Conservation (phyloP, 306 rosid species). For the Oxytropis ochrocephala region DNA sequence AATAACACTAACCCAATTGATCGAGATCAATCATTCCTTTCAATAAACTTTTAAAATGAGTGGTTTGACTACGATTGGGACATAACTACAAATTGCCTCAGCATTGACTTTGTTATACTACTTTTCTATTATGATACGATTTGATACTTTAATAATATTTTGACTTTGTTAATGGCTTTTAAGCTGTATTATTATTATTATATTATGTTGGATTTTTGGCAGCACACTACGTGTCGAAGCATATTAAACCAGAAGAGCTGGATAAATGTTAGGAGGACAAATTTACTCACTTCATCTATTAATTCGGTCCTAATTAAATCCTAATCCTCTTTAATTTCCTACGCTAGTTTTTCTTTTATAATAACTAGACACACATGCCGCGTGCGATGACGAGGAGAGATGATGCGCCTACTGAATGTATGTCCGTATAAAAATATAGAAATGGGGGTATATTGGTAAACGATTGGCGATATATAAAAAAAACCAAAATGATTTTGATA, state of each 20-base stretch:
- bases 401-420: too few relatives aligned
- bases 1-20: too few relatives aligned
- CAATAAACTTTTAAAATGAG: too few relatives aligned
- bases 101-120: constrained; percentile 17
- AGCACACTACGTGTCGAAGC: too few relatives aligned
- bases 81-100: background rate
- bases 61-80: background rate
- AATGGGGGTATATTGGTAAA: too few relatives aligned
- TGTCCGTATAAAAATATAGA: too few relatives aligned
- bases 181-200: background rate
- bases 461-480: too few relatives aligned
- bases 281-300: background rate
- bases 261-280: background rate
- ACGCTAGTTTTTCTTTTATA: background rate
- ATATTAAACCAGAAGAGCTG: too few relatives aligned
- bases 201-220: constrained; percentile 13
- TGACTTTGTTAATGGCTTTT: constrained; percentile 23
- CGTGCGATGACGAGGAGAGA: too few relatives aligned
- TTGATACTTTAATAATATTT: background rate
- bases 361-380: too few relatives aligned
- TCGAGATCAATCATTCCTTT: too few relatives aligned
- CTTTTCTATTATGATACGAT: background rate
- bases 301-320: background rate
- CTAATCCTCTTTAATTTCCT: background rate
- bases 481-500: too few relatives aligned